Base-by-base conservation (phyloP, 1,284 basidiomycete genomes). In the Cryptococcus maquisensis region DNA sequence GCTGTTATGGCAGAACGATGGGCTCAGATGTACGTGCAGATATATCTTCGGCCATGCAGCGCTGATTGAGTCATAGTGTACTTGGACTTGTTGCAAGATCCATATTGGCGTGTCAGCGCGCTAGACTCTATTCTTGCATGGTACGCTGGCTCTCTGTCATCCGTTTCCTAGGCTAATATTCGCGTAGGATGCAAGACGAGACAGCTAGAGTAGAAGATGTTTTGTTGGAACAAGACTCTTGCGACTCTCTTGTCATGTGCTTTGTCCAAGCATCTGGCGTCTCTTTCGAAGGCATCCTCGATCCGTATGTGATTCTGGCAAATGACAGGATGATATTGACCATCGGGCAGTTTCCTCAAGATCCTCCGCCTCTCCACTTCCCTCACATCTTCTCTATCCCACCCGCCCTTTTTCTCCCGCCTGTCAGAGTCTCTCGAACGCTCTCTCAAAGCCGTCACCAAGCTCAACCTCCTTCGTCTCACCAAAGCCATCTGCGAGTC, bases 81-180 rank as follows among this genome's bases (percentile, higher is more conserved):
- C 69, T 78, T 96, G 57, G 82, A 84, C 59, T 80, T 98, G 32
- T 79, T 98, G 43, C 84, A 86, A 39, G 94, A 98, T 69, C 88
- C 91, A 0, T 97, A 96, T 78, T 98, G 97, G 84, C 90, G 94
- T 71, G 88, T 94, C 58, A 90, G 87, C 65, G 90, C 94, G 12
- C 76, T 98, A 52, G 95, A 98, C 71, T 86, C 92, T 5, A 84
- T 97, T 35, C 77, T 93, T 8, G 87, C 89, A 4, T 98, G 95
- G 95, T 89, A 59, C 59, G 83, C 74, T 4, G 45, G 18, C 10
- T 15, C 9, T 36, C 21, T n/a, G 45, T 36, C 45, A 4, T 13
- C 35, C 15, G 26, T 4, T 18, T 21, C 15, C 6, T 9, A 23
- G 28, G 21, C 47, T n/a, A 38, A 13, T n/a, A 9, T n/a, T 38